Conservation (phyloP, 2,329 filamentous ascomycete species). For the Sarocladium oryzae region DNA sequence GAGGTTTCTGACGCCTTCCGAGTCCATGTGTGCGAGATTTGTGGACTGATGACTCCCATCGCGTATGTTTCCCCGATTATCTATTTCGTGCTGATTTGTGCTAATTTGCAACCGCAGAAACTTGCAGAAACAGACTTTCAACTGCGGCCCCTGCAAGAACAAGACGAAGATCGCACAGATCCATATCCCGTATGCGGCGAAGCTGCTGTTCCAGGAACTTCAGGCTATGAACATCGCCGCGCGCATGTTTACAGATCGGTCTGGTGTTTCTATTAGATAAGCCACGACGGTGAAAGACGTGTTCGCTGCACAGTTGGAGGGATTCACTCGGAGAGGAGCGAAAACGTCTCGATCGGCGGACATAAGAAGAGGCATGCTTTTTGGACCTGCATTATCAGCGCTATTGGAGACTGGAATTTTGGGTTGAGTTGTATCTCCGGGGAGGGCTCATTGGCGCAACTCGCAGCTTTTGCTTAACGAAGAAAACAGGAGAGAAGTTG, state of each 20-base stretch:
- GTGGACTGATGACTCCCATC: conserved; percentile 97
- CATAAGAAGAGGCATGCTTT: neutral
- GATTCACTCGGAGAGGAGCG: neutral
- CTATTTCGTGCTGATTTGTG: neutral
- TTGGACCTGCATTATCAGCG: conserved; percentile 7
- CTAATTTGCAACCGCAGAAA: conserved; percentile 49
- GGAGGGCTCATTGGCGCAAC: neutral
- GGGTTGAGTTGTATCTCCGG: neutral
- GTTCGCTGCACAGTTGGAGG: neutral
- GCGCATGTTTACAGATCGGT: conserved; percentile 89
- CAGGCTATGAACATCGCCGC: conserved; percentile 98
- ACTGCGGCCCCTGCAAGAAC: conserved; percentile 97
- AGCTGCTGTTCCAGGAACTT: conserved; percentile 96
- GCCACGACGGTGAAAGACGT: neutral
- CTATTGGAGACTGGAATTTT: conserved; percentile 8
- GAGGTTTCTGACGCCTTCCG: conserved; percentile 97
- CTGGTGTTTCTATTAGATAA: conserved; percentile 65
- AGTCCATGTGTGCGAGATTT: conserved; percentile 98
- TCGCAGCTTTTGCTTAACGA: conserved; percentile 1
- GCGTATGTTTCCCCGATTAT: conserved; percentile 61
- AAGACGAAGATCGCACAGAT: conserved; percentile 98
- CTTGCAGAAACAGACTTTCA: conserved; percentile 90
- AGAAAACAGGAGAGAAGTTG: neutral
- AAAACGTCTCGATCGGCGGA: neutral
- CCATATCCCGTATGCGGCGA: conserved; percentile 95